Conservation (phyloP, 208 protist genomes). For the Crithidia expoeki region DNA sequence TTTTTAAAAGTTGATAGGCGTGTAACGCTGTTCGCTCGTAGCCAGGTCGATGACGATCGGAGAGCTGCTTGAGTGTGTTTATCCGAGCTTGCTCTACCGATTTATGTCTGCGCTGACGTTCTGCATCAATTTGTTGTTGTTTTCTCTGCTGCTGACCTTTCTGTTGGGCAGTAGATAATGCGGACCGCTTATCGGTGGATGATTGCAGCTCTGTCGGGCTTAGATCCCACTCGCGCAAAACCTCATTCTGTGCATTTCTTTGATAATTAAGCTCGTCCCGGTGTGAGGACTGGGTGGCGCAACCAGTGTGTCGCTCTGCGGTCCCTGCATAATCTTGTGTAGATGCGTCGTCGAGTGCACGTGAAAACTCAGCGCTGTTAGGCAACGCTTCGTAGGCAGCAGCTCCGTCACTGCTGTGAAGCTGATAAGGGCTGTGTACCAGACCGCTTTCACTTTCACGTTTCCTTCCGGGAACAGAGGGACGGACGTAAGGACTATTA, state of each 20-base stretch:
- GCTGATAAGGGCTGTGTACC: not conserved
- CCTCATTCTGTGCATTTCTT: not conserved
- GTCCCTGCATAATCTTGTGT: not conserved
- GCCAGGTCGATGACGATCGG: not conserved
- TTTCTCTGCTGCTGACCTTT: not conserved
- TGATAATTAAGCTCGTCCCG: too few relatives aligned
- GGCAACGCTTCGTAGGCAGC: too few relatives aligned
- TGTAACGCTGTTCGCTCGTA: slow-evolving; percentile 15
- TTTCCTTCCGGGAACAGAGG: not conserved
- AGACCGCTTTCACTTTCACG: too few relatives aligned
- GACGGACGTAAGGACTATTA: slow-evolving; percentile 19
- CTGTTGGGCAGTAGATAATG: too few relatives aligned
- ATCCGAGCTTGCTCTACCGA: slow-evolving; percentile 11
- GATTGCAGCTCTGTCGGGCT: not conserved
- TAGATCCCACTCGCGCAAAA: not conserved
- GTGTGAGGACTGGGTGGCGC: not conserved
- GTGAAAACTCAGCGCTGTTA: not conserved
- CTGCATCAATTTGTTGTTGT: not conserved
- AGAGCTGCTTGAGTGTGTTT: not conserved
- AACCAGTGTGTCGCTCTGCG: not conserved
- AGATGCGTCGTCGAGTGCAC: not conserved
- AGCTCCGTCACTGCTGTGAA: too few relatives aligned
- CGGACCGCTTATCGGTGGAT: too few relatives aligned
- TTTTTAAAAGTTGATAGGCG: slow-evolving; percentile 20
- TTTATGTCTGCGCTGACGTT: not conserved